Conservation (phyloP, 495 filamentous ascomycete genomes). For the Aspergillus carlsbadensis region DNA sequence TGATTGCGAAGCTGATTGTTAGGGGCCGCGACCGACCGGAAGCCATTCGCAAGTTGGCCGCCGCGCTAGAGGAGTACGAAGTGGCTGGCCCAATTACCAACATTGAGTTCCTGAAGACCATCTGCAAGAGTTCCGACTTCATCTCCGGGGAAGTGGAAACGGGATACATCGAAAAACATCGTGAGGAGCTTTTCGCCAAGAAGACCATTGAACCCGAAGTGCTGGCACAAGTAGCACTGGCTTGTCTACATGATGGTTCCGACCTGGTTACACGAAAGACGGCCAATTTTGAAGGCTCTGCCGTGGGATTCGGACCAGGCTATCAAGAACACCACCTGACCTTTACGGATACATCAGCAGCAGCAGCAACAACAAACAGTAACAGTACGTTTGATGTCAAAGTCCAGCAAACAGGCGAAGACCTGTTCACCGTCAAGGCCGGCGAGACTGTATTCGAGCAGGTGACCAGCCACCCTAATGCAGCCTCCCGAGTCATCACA, state of each 20-base stretch:
- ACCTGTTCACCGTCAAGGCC: constrained; percentile 65
- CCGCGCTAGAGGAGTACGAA: constrained; percentile 87
- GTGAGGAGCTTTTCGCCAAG: constrained; percentile 65
- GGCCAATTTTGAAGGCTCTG: constrained; percentile 26
- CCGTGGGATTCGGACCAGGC: constrained; percentile 53
- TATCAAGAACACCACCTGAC: constrained; percentile 56
- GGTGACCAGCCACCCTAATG: constrained; percentile 43
- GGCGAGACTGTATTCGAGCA: constrained; percentile 48
- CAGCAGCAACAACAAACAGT: constrained; percentile 21
- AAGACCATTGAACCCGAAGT: constrained; percentile 58
- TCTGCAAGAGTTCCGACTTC: constrained; percentile 79
- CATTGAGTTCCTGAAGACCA: constrained; percentile 89
- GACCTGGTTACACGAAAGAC: constrained; percentile 19
- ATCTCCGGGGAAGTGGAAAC: constrained; percentile 90
- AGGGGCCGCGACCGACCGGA: constrained; percentile 72
- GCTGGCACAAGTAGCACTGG: constrained; percentile 81
- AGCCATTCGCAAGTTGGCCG: constrained; percentile 76
- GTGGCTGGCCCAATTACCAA: constrained; percentile 92
- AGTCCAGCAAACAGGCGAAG: constrained; percentile 61
- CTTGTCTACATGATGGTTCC: constrained; percentile 52
- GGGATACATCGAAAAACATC: constrained; percentile 89
- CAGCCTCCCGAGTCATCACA: constrained; percentile 38
- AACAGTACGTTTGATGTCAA: constrained; percentile 57
- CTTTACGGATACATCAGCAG: constrained; percentile 43
- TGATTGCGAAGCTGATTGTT: constrained; percentile 99